These are phyloP conservation scores for Gossypium schwendimanii DNA, from an alignment of 441 rosid species.

Conservation along the genomic window DNA sequence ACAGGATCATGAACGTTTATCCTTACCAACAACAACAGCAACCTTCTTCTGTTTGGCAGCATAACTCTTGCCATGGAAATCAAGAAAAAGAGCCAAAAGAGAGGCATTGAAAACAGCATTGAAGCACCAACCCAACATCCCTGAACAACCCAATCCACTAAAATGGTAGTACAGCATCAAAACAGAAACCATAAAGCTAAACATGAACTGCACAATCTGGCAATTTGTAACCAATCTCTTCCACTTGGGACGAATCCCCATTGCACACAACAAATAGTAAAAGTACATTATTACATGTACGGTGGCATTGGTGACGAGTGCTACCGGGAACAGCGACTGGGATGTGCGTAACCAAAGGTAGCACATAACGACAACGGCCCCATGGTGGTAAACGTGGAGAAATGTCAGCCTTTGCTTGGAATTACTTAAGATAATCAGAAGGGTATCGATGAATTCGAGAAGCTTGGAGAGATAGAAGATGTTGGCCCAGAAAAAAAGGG, in stretches of 20 bases:
- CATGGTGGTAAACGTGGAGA: slow-evolving; percentile 70
- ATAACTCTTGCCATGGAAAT: slow-evolving; percentile 45
- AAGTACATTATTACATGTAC: slow-evolving; percentile 58
- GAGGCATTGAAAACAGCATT: slow-evolving; percentile 54
- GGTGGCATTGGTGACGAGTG: slow-evolving; percentile 38
- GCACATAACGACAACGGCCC: slow-evolving; percentile 53
- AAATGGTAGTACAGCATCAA: slow-evolving; percentile 49
- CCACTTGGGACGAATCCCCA: slow-evolving; percentile 56
- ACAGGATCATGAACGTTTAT: slow-evolving; percentile 12
- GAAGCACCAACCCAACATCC: slow-evolving; percentile 58
- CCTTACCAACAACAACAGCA: not conserved
- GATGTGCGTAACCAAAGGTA: slow-evolving; percentile 41
- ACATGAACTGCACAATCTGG: slow-evolving; percentile 59
- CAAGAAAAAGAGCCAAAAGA: slow-evolving; percentile 42
- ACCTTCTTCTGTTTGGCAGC: not conserved
- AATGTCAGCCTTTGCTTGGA: slow-evolving; percentile 49
- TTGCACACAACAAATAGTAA: slow-evolving; percentile 41
- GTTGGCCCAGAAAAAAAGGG: slow-evolving; percentile 53
- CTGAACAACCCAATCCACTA: slow-evolving; percentile 43
- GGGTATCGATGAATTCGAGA: slow-evolving; percentile 49
- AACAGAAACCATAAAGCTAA: slow-evolving; percentile 40
- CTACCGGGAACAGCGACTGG: slow-evolving; percentile 52
- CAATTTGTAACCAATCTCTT: slow-evolving; percentile 51
- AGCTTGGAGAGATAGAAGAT: slow-evolving; percentile 57
- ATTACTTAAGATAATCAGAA: slow-evolving; percentile 38